Conservation (phyloP, 371 early-diverging fungal species). For the Mortierella sp. region DNA sequence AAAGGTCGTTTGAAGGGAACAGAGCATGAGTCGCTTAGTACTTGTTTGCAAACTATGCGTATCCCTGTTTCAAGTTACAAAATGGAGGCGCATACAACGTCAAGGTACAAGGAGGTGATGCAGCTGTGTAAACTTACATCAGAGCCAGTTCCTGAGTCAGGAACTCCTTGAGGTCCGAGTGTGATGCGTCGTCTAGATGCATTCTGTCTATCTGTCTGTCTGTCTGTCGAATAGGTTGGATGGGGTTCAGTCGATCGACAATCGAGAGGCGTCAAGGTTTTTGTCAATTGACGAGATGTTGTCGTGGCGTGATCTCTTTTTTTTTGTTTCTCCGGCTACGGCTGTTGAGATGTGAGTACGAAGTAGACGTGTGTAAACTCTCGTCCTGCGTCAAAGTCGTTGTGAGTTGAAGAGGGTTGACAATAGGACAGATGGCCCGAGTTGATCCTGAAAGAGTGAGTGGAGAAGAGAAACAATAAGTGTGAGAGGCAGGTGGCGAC, state of each 20-base stretch:
- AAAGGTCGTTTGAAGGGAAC: not conserved
- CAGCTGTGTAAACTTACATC: constrained; percentile 59
- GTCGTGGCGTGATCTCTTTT: not conserved
- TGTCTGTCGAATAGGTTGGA: not conserved
- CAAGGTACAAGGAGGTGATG: not conserved
- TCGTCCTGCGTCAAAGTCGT: not conserved
- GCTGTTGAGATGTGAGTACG: too few relatives aligned
- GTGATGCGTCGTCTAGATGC: constrained; percentile 34
- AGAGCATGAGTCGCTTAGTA: constrained; percentile 10
- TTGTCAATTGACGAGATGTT: not conserved
- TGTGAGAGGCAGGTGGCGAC: too few relatives aligned
- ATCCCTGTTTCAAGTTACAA: not conserved
- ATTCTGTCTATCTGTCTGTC: constrained; percentile 14
- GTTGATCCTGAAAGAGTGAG: too few relatives aligned
- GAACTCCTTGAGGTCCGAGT: constrained; percentile 59
- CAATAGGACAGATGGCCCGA: too few relatives aligned
- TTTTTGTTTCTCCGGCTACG: too few relatives aligned
- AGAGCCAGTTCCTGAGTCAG: constrained; percentile 63
- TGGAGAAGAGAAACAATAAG: too few relatives aligned
- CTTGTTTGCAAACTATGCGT: not conserved
- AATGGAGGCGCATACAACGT: not conserved
- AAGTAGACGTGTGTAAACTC: not conserved
- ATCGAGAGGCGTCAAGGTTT: not conserved
- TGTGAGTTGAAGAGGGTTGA: too few relatives aligned
- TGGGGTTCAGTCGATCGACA: not conserved